Percentiles rank a stretch among this genome's conserved stretches.
These are phyloP conservation scores for Penicillium tannophilum DNA, from an alignment of 495 filamentous ascomycete species.

Conservation along the genomic window DNA sequence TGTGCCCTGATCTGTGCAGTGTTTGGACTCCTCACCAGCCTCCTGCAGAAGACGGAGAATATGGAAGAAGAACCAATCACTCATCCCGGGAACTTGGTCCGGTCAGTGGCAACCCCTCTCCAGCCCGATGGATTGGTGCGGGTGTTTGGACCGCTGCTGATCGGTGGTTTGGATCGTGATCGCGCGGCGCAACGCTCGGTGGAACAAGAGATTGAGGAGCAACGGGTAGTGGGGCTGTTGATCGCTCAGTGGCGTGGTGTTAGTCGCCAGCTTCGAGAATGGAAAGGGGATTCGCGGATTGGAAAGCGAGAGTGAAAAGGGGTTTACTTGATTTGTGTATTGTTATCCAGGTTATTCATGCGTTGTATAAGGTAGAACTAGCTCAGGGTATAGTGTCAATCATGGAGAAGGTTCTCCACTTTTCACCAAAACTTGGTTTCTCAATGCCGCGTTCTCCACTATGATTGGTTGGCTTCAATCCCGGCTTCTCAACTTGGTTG, in stretches of 20 bases:
- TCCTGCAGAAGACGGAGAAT: constrained; percentile 30
- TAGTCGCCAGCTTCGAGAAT: constrained; percentile 35
- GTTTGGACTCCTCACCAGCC: constrained; percentile 37
- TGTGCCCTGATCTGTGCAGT: constrained; percentile 45
- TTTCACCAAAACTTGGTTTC: not conserved
- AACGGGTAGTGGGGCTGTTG: constrained; percentile 36
- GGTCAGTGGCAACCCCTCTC: constrained; percentile 23
- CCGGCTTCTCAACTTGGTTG: constrained; percentile 11
- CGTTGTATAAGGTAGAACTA: too few relatives aligned
- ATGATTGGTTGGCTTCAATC: constrained; percentile 26
- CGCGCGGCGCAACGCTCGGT: constrained; percentile 18
- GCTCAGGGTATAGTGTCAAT: too few relatives aligned
- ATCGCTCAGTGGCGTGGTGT: constrained; percentile 39
- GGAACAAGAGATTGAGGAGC: constrained; percentile 35
- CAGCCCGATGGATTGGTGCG: constrained; percentile 32
- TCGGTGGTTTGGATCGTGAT: constrained; percentile 18
- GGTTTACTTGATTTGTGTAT: not conserved
- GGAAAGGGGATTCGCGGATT: constrained; percentile 18
- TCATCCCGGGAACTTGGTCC: constrained; percentile 20
- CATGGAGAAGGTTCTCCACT: not conserved
- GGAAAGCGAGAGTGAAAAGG: constrained; percentile 5
- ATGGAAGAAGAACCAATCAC: constrained; percentile 14
- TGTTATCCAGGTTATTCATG: not conserved
- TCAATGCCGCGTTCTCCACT: not conserved
- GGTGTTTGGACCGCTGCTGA: constrained; percentile 40